These are phyloP conservation scores for Carallia pectinifolia DNA, from an alignment of 345 rosid species.

Conservation along the genomic window DNA sequence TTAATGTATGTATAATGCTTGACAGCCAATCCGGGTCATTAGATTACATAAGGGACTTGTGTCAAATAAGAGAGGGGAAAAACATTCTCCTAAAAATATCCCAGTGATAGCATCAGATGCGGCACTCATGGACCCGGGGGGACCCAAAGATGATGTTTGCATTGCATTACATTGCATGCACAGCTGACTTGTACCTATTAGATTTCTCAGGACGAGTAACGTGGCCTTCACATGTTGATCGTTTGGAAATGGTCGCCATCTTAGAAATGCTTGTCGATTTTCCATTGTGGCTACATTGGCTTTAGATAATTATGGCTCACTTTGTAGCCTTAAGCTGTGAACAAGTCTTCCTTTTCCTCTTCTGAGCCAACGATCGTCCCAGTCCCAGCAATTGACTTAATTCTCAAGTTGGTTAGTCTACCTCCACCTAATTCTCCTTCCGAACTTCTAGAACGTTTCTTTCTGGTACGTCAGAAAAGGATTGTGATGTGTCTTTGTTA, in stretches of 20 bases:
- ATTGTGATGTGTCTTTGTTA: too few relatives aligned
- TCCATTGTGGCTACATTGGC: neutral
- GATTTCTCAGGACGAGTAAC: constrained; percentile 36
- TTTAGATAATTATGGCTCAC: neutral
- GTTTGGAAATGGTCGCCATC: constrained; percentile 21
- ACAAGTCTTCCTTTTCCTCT: neutral
- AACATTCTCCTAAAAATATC: neutral
- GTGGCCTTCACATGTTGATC: constrained; percentile 45
- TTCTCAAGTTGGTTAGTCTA: too few relatives aligned
- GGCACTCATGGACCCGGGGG: too few relatives aligned
- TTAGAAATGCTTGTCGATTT: neutral
- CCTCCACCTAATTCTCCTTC: too few relatives aligned
- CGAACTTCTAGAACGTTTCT: too few relatives aligned
- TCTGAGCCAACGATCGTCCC: too few relatives aligned
- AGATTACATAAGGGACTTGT: neutral
- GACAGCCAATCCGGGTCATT: too few relatives aligned
- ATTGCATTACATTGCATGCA: neutral
- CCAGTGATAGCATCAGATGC: too few relatives aligned
- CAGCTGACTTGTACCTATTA: constrained; percentile 20
- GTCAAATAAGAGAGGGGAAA: neutral
- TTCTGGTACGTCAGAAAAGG: too few relatives aligned
- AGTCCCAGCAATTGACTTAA: too few relatives aligned
- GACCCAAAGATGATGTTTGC: neutral
- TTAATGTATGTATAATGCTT: too few relatives aligned
- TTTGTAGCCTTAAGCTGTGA: constrained; percentile 16